Evolutionary conservation across 768 basidiomycete genomes (phyloP).

Genomic region (Lyophyllum decastes): DNA sequence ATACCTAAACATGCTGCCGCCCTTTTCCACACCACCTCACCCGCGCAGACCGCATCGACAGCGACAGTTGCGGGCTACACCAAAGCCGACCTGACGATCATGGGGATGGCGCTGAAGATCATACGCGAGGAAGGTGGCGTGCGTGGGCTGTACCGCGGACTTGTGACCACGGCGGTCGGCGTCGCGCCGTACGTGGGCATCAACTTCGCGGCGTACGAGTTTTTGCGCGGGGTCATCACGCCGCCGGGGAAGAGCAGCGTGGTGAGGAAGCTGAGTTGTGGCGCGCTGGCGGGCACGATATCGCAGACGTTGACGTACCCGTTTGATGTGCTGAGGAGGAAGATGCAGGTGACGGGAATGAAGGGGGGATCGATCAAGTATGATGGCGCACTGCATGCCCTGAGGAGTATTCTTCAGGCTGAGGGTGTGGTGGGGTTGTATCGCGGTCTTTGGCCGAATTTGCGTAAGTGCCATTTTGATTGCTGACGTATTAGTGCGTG

Average conservation of each 20-base stretch:
- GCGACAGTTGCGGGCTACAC: conserved; percentile 30
- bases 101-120: conserved; percentile 90
- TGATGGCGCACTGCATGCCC: conserved; percentile 78
- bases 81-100: conserved; percentile 64
- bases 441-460: conserved; percentile 86
- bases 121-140: conserved; percentile 92
- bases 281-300: conserved; percentile 83
- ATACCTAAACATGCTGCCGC: conserved; percentile 39
- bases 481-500: neutral
- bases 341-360: conserved; percentile 95
- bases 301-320: conserved; percentile 96
- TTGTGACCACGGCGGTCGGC: conserved; percentile 82
- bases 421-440: conserved; percentile 84
- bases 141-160: conserved; percentile 82
- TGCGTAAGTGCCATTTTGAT: conserved; percentile 54
- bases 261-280: conserved; percentile 75
- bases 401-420: conserved; percentile 61
- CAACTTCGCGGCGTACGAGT: conserved; percentile 95
- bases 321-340: conserved; percentile 90
- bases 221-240: conserved; percentile 70
- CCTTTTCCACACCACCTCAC: conserved; percentile 58
- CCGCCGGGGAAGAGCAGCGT: conserved; percentile 78
- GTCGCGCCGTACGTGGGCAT: conserved; percentile 91
- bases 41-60: conserved; percentile 15
- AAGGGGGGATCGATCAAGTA: conserved; percentile 64